A percentile compares a stretch with the other conserved stretches of the same genome.
Conservation (phyloP, 129 eudicot genomes). For the Lactuca saligna region DNA sequence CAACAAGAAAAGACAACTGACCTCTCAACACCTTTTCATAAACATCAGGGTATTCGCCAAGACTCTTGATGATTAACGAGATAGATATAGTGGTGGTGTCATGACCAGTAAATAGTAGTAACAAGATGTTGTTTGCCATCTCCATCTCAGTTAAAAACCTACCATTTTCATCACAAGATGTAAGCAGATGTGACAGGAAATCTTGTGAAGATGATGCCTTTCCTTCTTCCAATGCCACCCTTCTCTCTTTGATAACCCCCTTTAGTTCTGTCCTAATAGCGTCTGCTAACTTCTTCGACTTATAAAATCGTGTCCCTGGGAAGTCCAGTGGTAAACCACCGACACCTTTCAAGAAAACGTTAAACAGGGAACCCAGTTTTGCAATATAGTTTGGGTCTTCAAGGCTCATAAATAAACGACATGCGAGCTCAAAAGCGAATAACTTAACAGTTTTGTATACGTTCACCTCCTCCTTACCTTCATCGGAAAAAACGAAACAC, state of each 20-base stretch:
- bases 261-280: constrained; percentile 32
- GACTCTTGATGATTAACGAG: constrained; percentile 45
- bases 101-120: constrained; percentile 57
- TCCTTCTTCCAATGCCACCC: constrained; percentile 29
- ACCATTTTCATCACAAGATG: constrained; percentile 45
- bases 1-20: neutral
- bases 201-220: constrained; percentile 36
- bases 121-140: constrained; percentile 44
- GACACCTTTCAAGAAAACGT: constrained; percentile 49
- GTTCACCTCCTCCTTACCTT: constrained; percentile 51
- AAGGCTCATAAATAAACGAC: constrained; percentile 51
- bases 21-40: constrained; percentile 56
- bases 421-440: constrained; percentile 60
- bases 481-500: neutral
- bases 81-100: constrained; percentile 51
- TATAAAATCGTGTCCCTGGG: constrained; percentile 57
- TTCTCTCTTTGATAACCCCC: constrained; percentile 34
- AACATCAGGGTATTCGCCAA: constrained; percentile 45
- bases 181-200: constrained; percentile 47
- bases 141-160: constrained; percentile 42
- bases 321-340: constrained; percentile 47
- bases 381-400: constrained; percentile 37
- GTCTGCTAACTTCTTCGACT: constrained; percentile 38
- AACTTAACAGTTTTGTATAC: constrained; percentile 43
- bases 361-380: constrained; percentile 45